Percentiles rank a stretch among this genome's conserved stretches.
These are phyloP conservation scores for Boletus reticuloceps DNA, from an alignment of 768 basidiomycete species.

Conservation along the genomic window DNA sequence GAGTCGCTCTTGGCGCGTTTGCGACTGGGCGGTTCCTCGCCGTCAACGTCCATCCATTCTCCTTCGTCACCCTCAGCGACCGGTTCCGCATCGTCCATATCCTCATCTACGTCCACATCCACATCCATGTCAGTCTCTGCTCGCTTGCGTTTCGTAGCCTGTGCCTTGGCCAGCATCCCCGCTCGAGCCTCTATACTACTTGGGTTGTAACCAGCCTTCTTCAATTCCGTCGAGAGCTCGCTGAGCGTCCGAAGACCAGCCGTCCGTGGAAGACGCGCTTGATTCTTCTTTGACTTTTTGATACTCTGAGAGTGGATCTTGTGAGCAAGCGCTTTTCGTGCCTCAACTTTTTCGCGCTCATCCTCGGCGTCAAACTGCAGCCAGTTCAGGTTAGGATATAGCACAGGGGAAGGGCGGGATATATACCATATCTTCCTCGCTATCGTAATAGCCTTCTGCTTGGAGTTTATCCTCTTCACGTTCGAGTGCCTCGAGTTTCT, in stretches of 20 bases:
- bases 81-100: conserved; percentile 45
- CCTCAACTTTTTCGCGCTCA: conserved; percentile 71
- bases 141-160: conserved; percentile 60
- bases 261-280: conserved; percentile 72
- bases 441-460: conserved; percentile 93
- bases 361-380: conserved; percentile 60
- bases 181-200: conserved; percentile 89
- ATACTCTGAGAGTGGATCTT: conserved; percentile 70
- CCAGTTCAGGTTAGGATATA: neutral
- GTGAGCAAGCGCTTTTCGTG: conserved; percentile 55
- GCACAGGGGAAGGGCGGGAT: neutral
- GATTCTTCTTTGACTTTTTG: conserved; percentile 90
- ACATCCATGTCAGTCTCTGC: conserved; percentile 52
- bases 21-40: conserved; percentile 45
- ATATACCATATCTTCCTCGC: conserved; percentile 80
- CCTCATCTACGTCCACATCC: conserved; percentile 31
- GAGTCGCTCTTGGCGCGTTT: conserved; percentile 65
- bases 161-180: conserved; percentile 71
- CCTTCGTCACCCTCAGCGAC: conserved; percentile 40
- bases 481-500: conserved; percentile 96
- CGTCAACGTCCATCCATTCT: conserved; percentile 55
- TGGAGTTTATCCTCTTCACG: conserved; percentile 94
- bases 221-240: conserved; percentile 78
- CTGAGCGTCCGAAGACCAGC: conserved; percentile 61
- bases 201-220: conserved; percentile 88